phyloP scores from a whole-genome alignment of 306 rosid species.

The Rosa persica region DNA sequence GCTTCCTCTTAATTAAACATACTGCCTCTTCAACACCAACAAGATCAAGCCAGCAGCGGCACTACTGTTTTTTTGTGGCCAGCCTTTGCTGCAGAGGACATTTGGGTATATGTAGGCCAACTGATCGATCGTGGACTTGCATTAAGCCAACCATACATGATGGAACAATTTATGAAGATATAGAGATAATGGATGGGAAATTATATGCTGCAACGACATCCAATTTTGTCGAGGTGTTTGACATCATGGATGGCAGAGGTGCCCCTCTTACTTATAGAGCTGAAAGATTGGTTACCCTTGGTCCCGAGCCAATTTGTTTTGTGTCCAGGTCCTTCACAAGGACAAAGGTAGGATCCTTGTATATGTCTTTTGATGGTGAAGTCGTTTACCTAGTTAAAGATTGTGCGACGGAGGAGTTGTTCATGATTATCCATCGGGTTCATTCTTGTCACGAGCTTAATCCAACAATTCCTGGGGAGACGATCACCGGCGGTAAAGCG shows the following conservation, averaged over 20 bases:
- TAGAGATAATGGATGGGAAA: neutral
- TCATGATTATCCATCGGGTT: no score
- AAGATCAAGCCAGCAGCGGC: neutral
- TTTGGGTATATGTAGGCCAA: neutral
- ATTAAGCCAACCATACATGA: neutral
- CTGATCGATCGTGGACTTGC: neutral
- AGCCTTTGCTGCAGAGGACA: neutral
- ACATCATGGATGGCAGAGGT: no score
- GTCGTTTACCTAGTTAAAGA: neutral
- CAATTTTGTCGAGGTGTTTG: neutral
- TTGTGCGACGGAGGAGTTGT: neutral
- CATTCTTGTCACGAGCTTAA: neutral
- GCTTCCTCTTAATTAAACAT: neutral
- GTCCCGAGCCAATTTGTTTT: neutral
- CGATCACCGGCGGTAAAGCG: no score
- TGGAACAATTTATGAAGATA: neutral
- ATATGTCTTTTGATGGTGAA: neutral
- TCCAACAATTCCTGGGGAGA: neutral
- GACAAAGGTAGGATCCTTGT: neutral
- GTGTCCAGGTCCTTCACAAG: neutral
- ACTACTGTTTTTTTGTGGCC: neutral
- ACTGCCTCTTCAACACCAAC: neutral
- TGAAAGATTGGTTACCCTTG: neutral
- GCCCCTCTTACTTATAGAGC: neutral
- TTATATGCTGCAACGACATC: neutral